phyloP scores from a whole-genome alignment of 768 basidiomycete genomes.

The Tephrocybe sp. region DNA sequence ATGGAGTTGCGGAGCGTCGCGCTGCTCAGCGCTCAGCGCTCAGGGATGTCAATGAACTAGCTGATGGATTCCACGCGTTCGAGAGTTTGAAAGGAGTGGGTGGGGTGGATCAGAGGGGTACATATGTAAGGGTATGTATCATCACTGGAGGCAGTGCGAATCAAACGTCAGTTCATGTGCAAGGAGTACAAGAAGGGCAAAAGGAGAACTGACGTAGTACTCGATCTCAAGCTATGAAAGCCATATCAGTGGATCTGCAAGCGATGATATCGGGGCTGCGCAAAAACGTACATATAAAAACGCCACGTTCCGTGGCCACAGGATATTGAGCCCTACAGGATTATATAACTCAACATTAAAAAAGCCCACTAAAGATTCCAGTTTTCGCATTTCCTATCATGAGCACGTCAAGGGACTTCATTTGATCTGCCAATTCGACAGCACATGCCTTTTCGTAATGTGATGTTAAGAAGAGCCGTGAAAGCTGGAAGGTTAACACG shows the following conservation, averaged over 20 bases:
- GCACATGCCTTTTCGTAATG: constrained; percentile 77
- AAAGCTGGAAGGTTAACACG: constrained; percentile 78
- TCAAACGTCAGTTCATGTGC: neutral
- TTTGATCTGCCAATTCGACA: neutral
- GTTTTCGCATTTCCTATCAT: constrained; percentile 70
- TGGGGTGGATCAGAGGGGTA: constrained; percentile 9
- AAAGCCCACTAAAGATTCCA: constrained; percentile 60
- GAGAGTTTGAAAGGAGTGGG: constrained; percentile 4
- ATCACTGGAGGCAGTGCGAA: constrained; percentile 16
- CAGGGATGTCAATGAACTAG: constrained; percentile 1
- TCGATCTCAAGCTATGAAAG: constrained; percentile 83
- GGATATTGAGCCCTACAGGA: constrained; percentile 80
- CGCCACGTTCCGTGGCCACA: constrained; percentile 82
- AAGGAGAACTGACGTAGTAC: constrained; percentile 68
- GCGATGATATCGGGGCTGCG: constrained; percentile 6
- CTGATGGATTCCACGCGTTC: constrained; percentile 9
- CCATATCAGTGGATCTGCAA: constrained; percentile 12
- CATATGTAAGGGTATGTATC: too few relatives aligned
- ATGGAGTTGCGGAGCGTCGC: neutral
- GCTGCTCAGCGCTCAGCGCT: neutral
- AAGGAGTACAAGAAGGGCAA: neutral
- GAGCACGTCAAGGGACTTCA: constrained; percentile 1
- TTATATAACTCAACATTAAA: constrained; percentile 78
- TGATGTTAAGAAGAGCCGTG: constrained; percentile 59
- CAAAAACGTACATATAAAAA: constrained; percentile 82